Percentiles rank a stretch among this genome's conserved stretches.
These are phyloP conservation scores for Cyberlindnera saturnus DNA, from an alignment of 805 yeast genomes.

Conservation along the genomic window DNA sequence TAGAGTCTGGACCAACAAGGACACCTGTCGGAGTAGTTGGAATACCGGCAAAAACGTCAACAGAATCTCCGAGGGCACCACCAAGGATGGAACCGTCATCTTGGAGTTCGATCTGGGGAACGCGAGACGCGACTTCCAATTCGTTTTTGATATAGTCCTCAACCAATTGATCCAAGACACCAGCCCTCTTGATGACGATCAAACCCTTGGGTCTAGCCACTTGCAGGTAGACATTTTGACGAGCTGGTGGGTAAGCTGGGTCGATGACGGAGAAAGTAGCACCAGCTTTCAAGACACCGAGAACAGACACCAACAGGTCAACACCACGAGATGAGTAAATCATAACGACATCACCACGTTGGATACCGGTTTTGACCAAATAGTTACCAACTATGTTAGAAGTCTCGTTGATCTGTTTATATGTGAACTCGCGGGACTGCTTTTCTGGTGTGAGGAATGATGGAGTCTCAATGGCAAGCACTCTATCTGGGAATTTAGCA, in stretches of 20 bases:
- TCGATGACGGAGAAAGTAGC: slow-evolving; percentile 98
- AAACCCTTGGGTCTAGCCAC: slow-evolving; percentile 93
- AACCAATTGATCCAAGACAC: slow-evolving; percentile 69
- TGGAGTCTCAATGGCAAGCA: slow-evolving; percentile 90
- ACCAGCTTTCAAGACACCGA: slow-evolving; percentile 98
- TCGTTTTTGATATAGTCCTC: slow-evolving; percentile 71
- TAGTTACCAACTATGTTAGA: slow-evolving; percentile 92
- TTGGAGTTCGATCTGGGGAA: slow-evolving; percentile 71
- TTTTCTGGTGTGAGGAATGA: slow-evolving; percentile 46
- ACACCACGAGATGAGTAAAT: slow-evolving; percentile 97
- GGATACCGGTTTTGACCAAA: slow-evolving; percentile 72
- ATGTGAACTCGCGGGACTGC: slow-evolving; percentile 69
- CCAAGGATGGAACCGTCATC: slow-evolving; percentile 72
- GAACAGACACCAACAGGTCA: slow-evolving; percentile 91
- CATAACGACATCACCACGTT: slow-evolving; percentile 93
- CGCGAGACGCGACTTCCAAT: slow-evolving; percentile 61
- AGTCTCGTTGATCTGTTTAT: slow-evolving; percentile 84
- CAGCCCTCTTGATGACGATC: slow-evolving; percentile 88
- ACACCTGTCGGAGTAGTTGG: slow-evolving; percentile 71
- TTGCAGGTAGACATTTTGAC: slow-evolving; percentile 87
- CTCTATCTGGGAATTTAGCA: slow-evolving; percentile 71
- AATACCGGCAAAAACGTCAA: slow-evolving; percentile 47
- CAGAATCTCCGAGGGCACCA: slow-evolving; percentile 34
- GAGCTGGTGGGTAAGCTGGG: slow-evolving; percentile 98
- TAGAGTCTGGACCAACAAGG: slow-evolving; percentile 93